These are phyloP conservation scores for Musa beccarii DNA, from an alignment of 176 grass and related monocot species.

Conservation along the genomic window DNA sequence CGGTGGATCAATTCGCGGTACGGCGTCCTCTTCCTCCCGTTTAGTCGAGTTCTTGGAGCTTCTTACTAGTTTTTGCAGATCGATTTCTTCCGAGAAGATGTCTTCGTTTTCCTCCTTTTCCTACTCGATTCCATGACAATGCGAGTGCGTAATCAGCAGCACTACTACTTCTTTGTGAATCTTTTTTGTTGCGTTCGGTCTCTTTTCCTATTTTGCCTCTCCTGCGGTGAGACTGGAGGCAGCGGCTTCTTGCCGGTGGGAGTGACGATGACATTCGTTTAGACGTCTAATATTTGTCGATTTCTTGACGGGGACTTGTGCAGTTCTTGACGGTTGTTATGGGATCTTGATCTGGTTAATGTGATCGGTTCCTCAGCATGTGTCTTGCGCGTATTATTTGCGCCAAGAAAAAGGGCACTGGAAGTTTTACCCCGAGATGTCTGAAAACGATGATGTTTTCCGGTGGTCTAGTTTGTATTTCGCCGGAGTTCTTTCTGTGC, in stretches of 20 bases:
- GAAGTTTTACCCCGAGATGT: no score
- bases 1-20: neutral
- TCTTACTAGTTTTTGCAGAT: neutral
- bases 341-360: no score
- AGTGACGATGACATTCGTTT: neutral
- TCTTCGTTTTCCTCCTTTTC: neutral
- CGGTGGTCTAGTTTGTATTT: no score
- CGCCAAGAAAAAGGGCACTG: no score
- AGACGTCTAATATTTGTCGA: neutral
- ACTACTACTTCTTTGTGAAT: neutral
- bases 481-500: no score
- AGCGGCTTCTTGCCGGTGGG: neutral
- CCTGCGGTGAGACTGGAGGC: neutral
- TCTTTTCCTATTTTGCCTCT: neutral
- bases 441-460: no score
- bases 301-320: neutral
- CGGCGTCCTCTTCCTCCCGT: neutral
- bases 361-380: no score
- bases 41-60: neutral
- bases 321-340: no score
- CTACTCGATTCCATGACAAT: neutral
- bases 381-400: no score
- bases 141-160: neutral
- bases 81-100: neutral
- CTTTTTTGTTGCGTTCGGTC: neutral